Evolutionary conservation across 164 flowering plant genomes (phyloP).

Genomic region (Cinnamomum chago): DNA sequence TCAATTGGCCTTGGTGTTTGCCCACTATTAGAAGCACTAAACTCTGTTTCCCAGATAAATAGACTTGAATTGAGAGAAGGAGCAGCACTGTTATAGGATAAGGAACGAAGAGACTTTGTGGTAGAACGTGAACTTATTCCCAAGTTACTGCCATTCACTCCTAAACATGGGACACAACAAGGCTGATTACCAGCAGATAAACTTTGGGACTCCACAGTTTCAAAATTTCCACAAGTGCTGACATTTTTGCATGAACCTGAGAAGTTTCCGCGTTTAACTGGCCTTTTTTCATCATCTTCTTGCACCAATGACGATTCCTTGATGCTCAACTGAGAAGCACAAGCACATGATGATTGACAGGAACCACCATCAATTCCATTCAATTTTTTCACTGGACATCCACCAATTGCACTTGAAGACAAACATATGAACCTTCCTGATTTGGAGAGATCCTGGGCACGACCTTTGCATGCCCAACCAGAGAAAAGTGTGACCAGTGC

Average conservation of each 20-base stretch:
- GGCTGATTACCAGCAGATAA: slow-evolving; percentile 40
- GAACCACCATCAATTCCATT: slow-evolving; percentile 22
- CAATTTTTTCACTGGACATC: slow-evolving; percentile 49
- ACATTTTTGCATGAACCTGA: slow-evolving; percentile 72
- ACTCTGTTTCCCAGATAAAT: slow-evolving; percentile 75
- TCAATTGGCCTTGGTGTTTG: slow-evolving; percentile 69
- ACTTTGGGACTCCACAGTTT: slow-evolving; percentile 20
- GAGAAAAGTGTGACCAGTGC: slow-evolving; percentile 83
- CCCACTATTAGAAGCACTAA: slow-evolving; percentile 37
- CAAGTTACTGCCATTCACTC: slow-evolving; percentile 62
- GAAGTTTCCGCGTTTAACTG: slow-evolving; percentile 42
- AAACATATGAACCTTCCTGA: slow-evolving; percentile 37
- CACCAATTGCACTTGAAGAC: slow-evolving; percentile 52
- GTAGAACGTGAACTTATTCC: slow-evolving; percentile 54
- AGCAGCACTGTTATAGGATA: slow-evolving; percentile 54
- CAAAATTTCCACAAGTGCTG: slow-evolving; percentile 47
- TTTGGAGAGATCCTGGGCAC: slow-evolving; percentile 24
- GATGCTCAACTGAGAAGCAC: slow-evolving; percentile 28
- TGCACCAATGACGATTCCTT: slow-evolving; percentile 11
- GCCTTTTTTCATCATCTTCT: slow-evolving; percentile 35
- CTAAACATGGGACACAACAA: slow-evolving; percentile 88
- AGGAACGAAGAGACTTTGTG: slow-evolving; percentile 66
- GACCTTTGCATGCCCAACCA: slow-evolving; percentile 98
- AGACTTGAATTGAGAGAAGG: slow-evolving; percentile 89
- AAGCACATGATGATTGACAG: slow-evolving; percentile 25